Percentiles rank a stretch among this genome's conserved stretches.
Evolutionary conservation across 164 flowering plant species (phyloP).

Genomic region (Vitis labrusca): DNA sequence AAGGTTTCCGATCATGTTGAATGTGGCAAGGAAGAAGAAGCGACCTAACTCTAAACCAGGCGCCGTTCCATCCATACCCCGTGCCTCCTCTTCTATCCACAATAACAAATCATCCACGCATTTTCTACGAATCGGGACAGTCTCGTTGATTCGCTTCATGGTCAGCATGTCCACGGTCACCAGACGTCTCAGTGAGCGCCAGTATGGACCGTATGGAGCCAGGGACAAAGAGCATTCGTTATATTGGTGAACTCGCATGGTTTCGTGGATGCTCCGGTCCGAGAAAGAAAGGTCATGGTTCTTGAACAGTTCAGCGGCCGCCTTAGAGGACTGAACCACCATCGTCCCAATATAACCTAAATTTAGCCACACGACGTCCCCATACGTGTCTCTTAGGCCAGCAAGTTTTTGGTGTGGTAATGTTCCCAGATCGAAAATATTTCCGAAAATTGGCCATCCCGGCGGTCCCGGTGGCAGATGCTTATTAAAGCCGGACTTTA

Average conservation of each 20-base stretch:
- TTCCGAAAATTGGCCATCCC: slow-evolving; percentile 39
- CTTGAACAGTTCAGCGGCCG: slow-evolving; percentile 47
- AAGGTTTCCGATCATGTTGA: slow-evolving; percentile 45
- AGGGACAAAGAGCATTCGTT: slow-evolving; percentile 30
- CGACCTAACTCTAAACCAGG: slow-evolving; percentile 19
- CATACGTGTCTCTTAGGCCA: slow-evolving; percentile 10
- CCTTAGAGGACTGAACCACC: slow-evolving; percentile 34
- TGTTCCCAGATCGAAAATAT: slow-evolving; percentile 35
- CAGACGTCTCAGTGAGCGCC: slow-evolving; percentile 40
- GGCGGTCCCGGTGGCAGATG: slow-evolving; percentile 38
- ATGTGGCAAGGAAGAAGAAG: slow-evolving; percentile 35
- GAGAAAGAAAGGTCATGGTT: slow-evolving; percentile 40
- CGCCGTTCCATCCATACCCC: background rate
- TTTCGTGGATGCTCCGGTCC: slow-evolving; percentile 30
- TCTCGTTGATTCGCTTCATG: slow-evolving; percentile 31
- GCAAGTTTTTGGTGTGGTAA: slow-evolving; percentile 24
- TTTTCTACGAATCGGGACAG: slow-evolving; percentile 23
- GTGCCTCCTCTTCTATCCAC: slow-evolving; percentile 34
- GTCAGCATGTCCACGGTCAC: slow-evolving; percentile 40
- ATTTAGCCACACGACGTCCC: slow-evolving; percentile 19
- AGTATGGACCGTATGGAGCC: slow-evolving; percentile 34
- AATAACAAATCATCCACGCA: slow-evolving; percentile 38
- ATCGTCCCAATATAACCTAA: slow-evolving; percentile 27
- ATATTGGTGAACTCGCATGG: slow-evolving; percentile 26
- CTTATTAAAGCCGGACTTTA: background rate